Evolutionary conservation across 129 eudicot genomes (phyloP).

Genomic region (Calendula officinalis): DNA sequence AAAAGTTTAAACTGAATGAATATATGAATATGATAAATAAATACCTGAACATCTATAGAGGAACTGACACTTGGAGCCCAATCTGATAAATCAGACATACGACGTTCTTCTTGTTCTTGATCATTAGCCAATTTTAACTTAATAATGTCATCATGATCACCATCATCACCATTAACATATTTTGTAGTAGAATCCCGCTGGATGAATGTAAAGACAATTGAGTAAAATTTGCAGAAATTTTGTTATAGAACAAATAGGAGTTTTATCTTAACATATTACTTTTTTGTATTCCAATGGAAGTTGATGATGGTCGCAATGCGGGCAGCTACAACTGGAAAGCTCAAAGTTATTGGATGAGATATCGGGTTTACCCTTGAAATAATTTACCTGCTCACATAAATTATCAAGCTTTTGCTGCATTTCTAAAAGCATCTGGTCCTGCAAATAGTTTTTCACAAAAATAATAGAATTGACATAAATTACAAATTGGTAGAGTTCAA

Average conservation of each 20-base stretch:
- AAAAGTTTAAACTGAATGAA: neutral
- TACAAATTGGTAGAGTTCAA: neutral
- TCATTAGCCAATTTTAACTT: conserved; percentile 33
- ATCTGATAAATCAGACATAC: conserved; percentile 90
- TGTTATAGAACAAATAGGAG: neutral
- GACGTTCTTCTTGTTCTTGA: conserved; percentile 82
- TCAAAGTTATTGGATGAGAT: conserved; percentile 15
- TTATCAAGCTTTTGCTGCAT: conserved; percentile 90
- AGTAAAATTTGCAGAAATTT: neutral
- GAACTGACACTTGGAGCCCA: conserved; percentile 86
- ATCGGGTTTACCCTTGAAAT: conserved; percentile 61
- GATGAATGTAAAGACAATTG: neutral
- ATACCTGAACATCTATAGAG: conserved; percentile 69
- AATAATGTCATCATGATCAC: conserved; percentile 34
- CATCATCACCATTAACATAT: conserved; percentile 25
- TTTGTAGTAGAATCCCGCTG: conserved; percentile 39
- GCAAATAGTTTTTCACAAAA: conserved; percentile 27
- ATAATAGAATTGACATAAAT: no score
- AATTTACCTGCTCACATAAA: conserved; percentile 67
- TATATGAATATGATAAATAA: neutral
- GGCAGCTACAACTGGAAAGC: conserved; percentile 38
- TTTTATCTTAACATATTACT: conserved; percentile 30
- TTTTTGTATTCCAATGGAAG: conserved; percentile 14
- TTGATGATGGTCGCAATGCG: conserved; percentile 41
- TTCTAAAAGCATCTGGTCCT: conserved; percentile 75